phyloP scores from a whole-genome alignment of 202 grass and related monocot genomes.

The Elaeis oleifera region DNA sequence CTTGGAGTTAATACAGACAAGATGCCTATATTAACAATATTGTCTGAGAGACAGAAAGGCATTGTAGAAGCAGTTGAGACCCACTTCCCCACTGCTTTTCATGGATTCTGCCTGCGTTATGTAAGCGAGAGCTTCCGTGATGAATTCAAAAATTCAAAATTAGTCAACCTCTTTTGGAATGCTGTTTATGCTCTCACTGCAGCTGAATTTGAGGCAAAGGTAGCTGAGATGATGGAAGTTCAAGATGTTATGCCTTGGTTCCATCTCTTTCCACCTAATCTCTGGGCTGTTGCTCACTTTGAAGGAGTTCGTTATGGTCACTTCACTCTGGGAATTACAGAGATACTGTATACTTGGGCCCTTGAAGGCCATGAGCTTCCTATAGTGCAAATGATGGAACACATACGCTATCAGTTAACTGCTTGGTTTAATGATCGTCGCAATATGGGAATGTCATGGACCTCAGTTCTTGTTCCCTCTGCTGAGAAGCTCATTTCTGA shows the following conservation, averaged over 20 bases:
- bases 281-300: slow-evolving; percentile 7
- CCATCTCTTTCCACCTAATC: slow-evolving; percentile 10
- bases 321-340: slow-evolving; percentile 8
- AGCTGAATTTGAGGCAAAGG: slow-evolving; percentile 3
- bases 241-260: slow-evolving; percentile 8
- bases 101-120: slow-evolving; percentile 16
- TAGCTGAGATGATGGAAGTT: slow-evolving; percentile 9
- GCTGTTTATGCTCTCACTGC: slow-evolving; percentile 15
- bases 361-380: slow-evolving; percentile 15
- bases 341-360: slow-evolving; percentile 9
- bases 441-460: neutral
- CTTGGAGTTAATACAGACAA: slow-evolving; percentile 1
- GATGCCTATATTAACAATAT: slow-evolving; percentile 4
- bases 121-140: slow-evolving; percentile 8
- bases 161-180: slow-evolving; percentile 20
- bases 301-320: slow-evolving; percentile 16
- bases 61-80: slow-evolving; percentile 6
- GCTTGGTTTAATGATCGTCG: slow-evolving; percentile 10
- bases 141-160: slow-evolving; percentile 19
- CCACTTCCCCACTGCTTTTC: slow-evolving; percentile 13
- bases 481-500: slow-evolving; percentile 8
- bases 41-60: slow-evolving; percentile 9
- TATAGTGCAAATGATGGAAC: slow-evolving; percentile 13
- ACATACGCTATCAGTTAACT: neutral
- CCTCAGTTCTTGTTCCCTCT: slow-evolving; percentile 13